Conservation (phyloP, 345 rosid genomes). For the Trapa bicornis region DNA sequence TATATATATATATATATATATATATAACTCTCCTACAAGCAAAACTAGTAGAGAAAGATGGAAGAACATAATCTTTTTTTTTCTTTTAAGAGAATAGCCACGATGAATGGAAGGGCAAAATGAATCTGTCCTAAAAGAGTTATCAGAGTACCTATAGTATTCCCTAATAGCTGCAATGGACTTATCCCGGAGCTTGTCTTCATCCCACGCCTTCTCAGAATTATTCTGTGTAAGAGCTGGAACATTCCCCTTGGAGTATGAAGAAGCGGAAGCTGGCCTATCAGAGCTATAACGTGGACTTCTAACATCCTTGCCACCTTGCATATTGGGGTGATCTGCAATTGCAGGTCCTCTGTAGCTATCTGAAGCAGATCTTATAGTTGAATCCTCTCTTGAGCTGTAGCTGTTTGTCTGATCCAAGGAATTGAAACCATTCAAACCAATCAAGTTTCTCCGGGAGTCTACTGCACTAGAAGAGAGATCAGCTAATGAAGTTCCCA, state of each 20-base stretch:
- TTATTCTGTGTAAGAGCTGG: conserved; percentile 24
- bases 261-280: conserved; percentile 35
- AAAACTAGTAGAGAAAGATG: background rate
- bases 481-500: conserved; percentile 31
- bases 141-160: conserved; percentile 61
- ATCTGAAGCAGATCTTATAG: conserved; percentile 33
- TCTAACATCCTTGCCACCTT: conserved; percentile 39
- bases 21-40: background rate
- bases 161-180: conserved; percentile 76
- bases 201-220: conserved; percentile 40
- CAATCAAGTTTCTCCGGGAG: conserved; percentile 37
- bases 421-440: conserved; percentile 49
- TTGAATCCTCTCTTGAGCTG: conserved; percentile 36
- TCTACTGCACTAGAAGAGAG: conserved; percentile 36
- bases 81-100: background rate
- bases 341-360: conserved; percentile 35
- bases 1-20: background rate
- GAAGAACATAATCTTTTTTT: background rate
- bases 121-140: background rate
- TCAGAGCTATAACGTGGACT: conserved; percentile 36
- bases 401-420: conserved; percentile 25
- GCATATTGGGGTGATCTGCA: conserved; percentile 35
- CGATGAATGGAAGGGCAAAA: background rate
- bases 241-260: conserved; percentile 30
- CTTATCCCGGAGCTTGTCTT: conserved; percentile 44